A percentile compares a stretch with the other conserved stretches of the same genome.
These are phyloP conservation scores for Crotalaria pallida DNA, from an alignment of 306 rosid species.

Conservation along the genomic window DNA sequence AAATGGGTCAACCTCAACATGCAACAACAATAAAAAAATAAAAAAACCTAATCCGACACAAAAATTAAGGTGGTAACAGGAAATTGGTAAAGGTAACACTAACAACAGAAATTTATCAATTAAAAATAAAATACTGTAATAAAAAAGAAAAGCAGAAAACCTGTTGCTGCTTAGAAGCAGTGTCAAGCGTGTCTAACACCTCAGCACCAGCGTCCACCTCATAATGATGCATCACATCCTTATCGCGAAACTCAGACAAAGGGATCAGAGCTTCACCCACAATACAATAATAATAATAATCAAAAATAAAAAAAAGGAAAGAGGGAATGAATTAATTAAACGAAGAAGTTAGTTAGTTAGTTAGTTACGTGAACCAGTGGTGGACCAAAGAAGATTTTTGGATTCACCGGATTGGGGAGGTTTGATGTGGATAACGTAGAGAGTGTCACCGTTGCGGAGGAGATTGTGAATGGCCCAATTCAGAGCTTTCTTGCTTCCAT, in stretches of 20 bases:
- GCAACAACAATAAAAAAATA: background rate
- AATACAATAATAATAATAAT: too few species aligned
- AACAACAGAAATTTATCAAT: too few species aligned
- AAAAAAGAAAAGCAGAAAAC: too few species aligned
- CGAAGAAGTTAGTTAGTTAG: too few species aligned
- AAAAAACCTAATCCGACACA: background rate
- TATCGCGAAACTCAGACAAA: conserved; percentile 42
- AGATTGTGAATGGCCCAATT: conserved; percentile 45
- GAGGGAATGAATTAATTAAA: too few species aligned
- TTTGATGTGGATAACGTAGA: conserved; percentile 32
- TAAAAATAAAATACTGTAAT: too few species aligned
- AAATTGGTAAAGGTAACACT: too few species aligned
- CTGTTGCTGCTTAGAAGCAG: conserved; percentile 37
- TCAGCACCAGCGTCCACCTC: conserved; percentile 34
- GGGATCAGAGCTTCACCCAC: conserved; percentile 43
- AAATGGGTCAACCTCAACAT: background rate
- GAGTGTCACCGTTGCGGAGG: conserved; percentile 35
- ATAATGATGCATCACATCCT: conserved; percentile 30
- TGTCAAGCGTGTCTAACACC: conserved; percentile 41
- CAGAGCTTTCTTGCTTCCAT: conserved; percentile 53
- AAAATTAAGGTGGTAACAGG: too few species aligned
- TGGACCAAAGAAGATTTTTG: conserved; percentile 35
- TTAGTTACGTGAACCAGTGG: conserved; percentile 55
- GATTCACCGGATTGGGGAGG: conserved; percentile 18
- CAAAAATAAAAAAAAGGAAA: too few species aligned